phyloP scores from a whole-genome alignment of 768 basidiomycete species.

The Mycena vulgaris region DNA sequence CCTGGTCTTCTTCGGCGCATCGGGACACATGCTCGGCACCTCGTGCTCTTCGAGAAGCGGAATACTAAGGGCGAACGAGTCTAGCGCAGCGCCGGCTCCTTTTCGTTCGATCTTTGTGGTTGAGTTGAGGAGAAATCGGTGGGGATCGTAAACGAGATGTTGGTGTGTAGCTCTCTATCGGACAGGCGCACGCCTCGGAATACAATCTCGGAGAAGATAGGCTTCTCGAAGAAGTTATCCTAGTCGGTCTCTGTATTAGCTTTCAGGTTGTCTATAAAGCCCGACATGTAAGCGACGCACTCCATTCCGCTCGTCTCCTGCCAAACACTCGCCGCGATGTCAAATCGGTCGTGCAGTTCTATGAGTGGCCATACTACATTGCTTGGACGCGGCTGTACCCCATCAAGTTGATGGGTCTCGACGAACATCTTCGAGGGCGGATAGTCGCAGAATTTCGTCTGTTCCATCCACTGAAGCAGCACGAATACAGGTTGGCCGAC shows the following conservation, averaged over 20 bases:
- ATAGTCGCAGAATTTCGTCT: too few relatives aligned
- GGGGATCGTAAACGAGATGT: slow-evolving; percentile 48
- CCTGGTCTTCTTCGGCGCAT: neutral
- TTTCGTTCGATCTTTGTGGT: neutral
- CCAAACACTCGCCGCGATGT: slow-evolving; percentile 41
- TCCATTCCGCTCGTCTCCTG: slow-evolving; percentile 11
- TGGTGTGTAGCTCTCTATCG: slow-evolving; percentile 43
- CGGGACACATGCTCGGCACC: slow-evolving; percentile 7
- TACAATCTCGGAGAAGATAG: slow-evolving; percentile 48
- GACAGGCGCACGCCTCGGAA: slow-evolving; percentile 46
- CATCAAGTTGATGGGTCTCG: too few relatives aligned
- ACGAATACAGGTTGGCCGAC: too few relatives aligned
- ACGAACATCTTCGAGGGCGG: too few relatives aligned
- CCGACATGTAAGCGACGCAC: neutral
- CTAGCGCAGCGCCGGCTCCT: neutral
- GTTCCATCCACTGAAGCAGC: too few relatives aligned
- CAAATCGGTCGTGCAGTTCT: slow-evolving; percentile 34
- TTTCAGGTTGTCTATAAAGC: too few relatives aligned
- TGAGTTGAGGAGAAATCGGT: slow-evolving; percentile 29
- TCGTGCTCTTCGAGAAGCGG: slow-evolving; percentile 17
- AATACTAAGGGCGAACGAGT: neutral
- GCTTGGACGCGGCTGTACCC: too few relatives aligned
- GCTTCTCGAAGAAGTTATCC: too few relatives aligned
- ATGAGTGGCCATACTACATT: slow-evolving; percentile 39
- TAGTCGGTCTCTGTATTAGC: too few relatives aligned